Evolutionary conservation across 768 basidiomycete genomes (phyloP), one percentile per base, ranked within the genome.

Genomic region (Termitomyces sp.): DNA sequence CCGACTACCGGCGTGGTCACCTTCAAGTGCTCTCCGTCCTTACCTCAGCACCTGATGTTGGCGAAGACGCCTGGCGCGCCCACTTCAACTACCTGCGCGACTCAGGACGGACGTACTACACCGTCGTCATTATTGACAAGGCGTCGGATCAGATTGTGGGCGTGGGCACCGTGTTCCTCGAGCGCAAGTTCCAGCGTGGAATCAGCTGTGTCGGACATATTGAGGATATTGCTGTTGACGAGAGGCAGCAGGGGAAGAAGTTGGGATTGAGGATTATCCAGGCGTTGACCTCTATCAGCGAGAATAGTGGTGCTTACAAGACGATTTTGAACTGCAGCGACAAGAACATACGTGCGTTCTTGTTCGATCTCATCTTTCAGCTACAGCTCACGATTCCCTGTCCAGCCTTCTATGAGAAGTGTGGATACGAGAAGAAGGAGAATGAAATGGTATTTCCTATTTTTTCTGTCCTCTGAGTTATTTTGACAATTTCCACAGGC

Each of bases 311-410:
- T 45, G 82, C 90, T 72, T 99, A 98, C 77, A 99, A 99, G 87
- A 95, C 95, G 16, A 98, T 99, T 65, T 75, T 99, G 68, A 96
- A 99, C 71, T 99, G 97, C 71, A 92, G 82, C 68, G 85, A 93
- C 60, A 79, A 80, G 54, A 99, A 99, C 65, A 88, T 95, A 61
- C 91, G 96, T 98, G 69, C n/a, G 73, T 95, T 85, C 60, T 48
- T 48, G 27, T 49, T 59, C 56, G n/a, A 24, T 36, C 18, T 33
- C 33, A 18, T 62, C 56, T 56, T 48, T 44, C 45, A 49, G 40
- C 42, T 16, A 5, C 26, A 16, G n/a, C 49, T 52, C 13, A 60
- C 13, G 16, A 10, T 18, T 20, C 16, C 5, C 22, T 33, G 36
- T 42, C 39, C 68, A 97, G 95, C 91, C 9, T 99, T 99, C 76